Evolutionary conservation across 805 yeast species (phyloP).

Genomic region (Nakazawaea ishiwadae): DNA sequence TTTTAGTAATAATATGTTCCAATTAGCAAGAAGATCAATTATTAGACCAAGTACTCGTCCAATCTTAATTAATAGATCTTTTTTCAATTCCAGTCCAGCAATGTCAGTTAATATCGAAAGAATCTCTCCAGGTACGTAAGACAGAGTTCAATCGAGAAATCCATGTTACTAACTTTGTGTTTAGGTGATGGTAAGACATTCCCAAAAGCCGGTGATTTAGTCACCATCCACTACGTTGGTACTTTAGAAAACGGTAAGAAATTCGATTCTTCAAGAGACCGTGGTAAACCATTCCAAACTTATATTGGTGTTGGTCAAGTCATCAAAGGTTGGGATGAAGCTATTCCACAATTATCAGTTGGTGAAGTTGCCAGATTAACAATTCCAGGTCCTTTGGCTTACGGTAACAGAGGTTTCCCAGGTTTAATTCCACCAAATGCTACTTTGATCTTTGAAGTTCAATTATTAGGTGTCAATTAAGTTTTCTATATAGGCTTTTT

Average conservation of each 20-base stretch:
- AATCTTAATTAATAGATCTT: slow-evolving; percentile 9
- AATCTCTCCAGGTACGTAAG: slow-evolving; percentile 16
- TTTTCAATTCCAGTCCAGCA: slow-evolving; percentile 9
- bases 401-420: slow-evolving; percentile 94
- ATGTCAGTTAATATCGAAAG: slow-evolving; percentile 15
- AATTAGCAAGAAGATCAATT: slow-evolving; percentile 9
- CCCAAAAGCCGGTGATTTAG: slow-evolving; percentile 84
- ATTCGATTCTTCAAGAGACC: slow-evolving; percentile 92
- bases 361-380: slow-evolving; percentile 93
- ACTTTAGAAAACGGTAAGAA: slow-evolving; percentile 93
- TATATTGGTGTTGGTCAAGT: slow-evolving; percentile 95
- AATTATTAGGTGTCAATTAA: slow-evolving; percentile 54
- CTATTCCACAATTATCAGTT: slow-evolving; percentile 84
- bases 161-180: slow-evolving; percentile 14
- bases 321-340: slow-evolving; percentile 95
- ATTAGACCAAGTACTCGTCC: slow-evolving; percentile 7
- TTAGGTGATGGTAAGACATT: slow-evolving; percentile 80
- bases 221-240: slow-evolving; percentile 94
- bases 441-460: slow-evolving; percentile 83
- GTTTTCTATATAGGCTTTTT: too few relatives aligned
- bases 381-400: slow-evolving; percentile 90
- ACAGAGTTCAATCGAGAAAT: not conserved
- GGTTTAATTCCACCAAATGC: slow-evolving; percentile 97
- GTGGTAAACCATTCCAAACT: slow-evolving; percentile 94
- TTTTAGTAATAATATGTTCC: not conserved